Evolutionary conservation across 495 filamentous ascomycete species (phyloP), one percentile per base, ranked within the genome.

Genomic region (Collariella sp.): DNA sequence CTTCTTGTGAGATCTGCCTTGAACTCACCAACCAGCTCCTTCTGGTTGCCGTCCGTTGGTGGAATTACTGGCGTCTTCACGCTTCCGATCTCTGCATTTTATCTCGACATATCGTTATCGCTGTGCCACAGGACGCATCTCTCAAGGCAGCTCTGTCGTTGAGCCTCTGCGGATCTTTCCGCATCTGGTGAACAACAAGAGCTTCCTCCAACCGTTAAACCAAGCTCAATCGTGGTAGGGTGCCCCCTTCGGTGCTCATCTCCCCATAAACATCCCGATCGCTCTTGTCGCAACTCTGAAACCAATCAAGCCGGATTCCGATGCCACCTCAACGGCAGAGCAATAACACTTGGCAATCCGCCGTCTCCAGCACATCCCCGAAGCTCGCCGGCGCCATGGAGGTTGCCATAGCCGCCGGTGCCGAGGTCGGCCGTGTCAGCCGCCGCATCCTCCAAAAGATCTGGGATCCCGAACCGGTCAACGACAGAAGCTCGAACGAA

Each of bases 391-490:
- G 45, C 53, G 64, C 62, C 33, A 72, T 76, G 73, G 73, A 75
- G 46, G 66, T 66, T 22, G 71, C 74, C 12, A 68, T 71, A 34
- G 71, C 67, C 10, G 66, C 64, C 5, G 61, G 64, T 18, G 67
- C 61, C 22, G 67, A 70, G 36, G 66, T 68, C 9, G 36, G 66
- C 50, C 64, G 69, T 19, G 53, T 72, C 20, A 67, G 70, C 72
- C 89, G 89, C 68, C 83, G 87, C 53, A 81, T 98, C 53, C 82
- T 96, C 29, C 87, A 91, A 63, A 90, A 87, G 71, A 88, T 97
- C 59, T 99, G 91, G 89, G 94, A 97, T 58, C 89, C 91, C 0
- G 84, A 91, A 59, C 91, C 93, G 23, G 80, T 79, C 59, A 96
- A 96, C 67, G 88, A 95, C 62, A 76, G 86, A 49, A 67, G 70